These are phyloP conservation scores for Carex myosuroides DNA, from an alignment of 176 grass and related monocot species.

Conservation along the genomic window DNA sequence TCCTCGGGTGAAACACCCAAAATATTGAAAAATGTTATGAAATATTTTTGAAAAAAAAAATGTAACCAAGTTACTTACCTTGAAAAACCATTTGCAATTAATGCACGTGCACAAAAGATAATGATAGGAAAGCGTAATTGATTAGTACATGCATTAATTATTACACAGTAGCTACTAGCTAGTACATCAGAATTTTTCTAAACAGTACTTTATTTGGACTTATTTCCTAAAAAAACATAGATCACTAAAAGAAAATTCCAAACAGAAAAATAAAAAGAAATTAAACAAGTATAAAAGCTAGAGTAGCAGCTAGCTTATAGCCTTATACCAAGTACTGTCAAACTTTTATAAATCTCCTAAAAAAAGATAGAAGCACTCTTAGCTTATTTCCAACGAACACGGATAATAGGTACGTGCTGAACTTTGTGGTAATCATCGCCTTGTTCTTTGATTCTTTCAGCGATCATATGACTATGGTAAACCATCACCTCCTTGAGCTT, in stretches of 20 bases:
- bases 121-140: not conserved
- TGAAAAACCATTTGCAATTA: no score
- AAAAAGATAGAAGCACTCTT: not conserved
- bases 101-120: no score
- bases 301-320: not conserved
- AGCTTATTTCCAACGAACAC: not conserved
- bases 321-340: not conserved
- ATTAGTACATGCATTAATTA: not conserved
- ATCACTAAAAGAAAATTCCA: not conserved
- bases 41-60: no score
- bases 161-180: not conserved
- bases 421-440: not conserved
- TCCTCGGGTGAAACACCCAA: no score
- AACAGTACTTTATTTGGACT: not conserved
- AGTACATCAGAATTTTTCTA: not conserved
- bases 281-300: not conserved
- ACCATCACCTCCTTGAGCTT: slow-evolving; percentile 13
- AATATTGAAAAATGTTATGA: no score
- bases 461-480: not conserved
- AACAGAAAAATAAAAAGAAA: not conserved
- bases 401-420: not conserved
- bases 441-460: not conserved
- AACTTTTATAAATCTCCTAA: not conserved
- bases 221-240: not conserved
- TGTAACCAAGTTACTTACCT: no score